Evolutionary conservation across 768 basidiomycete species (phyloP), one percentile per base, ranked within the genome.

Genomic region (Atractiella rhizophila): DNA sequence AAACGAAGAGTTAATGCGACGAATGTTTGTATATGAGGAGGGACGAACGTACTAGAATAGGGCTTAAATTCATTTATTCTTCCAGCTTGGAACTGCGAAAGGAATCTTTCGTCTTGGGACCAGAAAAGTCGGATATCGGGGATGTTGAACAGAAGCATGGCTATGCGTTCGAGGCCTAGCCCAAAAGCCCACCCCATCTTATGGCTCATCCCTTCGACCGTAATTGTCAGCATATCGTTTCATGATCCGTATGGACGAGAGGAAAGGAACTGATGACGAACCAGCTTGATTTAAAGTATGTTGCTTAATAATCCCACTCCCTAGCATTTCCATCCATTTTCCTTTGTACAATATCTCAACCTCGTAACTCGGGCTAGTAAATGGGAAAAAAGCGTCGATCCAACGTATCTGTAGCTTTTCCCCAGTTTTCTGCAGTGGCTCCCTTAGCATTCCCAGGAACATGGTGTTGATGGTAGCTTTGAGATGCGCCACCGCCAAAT

Each of bases 171-270:
- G 32, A 98, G 67, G 4, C 91, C 91, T 39, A 98, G 73, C 20
- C 91, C 91, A 54, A 94, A 96, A 0, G 91, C 91, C 88, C 91
- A 98, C 21, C 85, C 82, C 51, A 82, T 70, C 52, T 88, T 86
- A 54, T 78, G 62, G 1, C 67, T 62, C 2, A 88, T 70, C 46
- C 68, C 88, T 64, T 47, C 4, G 24, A 4, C 5, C 30, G 28
- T n/a, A 23, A 24, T 25, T 37, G 26, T 21, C 12, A 21, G 37
- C 29, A 19, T 3, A n/a, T 24, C 18, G 24, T 28, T 11, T 28
- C 27, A 12, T 15, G 16, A 6, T 39, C 5, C 19, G 32, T 20
- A 16, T 13, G 44, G 18, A 26, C 21, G 39, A 21, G 26, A 26
- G 21, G 11, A 33, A 15, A 49, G 26, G 25, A 13, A 26, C 31